Conservation (phyloP, 495 filamentous ascomycete genomes). For the Neurospora sp. region DNA sequence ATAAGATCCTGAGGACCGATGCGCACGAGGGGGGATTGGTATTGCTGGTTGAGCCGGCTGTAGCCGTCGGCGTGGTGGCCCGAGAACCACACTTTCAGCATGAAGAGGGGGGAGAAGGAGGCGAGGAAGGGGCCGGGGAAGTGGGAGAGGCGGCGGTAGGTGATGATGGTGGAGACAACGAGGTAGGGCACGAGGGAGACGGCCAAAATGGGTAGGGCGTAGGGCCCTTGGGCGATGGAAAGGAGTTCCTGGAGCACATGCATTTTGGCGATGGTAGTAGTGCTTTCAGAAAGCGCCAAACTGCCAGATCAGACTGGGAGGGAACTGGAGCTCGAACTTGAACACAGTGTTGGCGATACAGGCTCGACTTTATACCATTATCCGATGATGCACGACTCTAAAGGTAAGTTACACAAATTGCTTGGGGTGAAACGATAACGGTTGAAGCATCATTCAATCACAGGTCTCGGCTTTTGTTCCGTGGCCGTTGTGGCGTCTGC, state of each 20-base stretch:
- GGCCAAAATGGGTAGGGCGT: neutral
- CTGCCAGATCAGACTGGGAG: neutral
- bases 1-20: conserved; percentile 29
- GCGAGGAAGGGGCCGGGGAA: conserved; percentile 16
- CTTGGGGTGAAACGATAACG: neutral
- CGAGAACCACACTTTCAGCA: conserved; percentile 1
- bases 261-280: neutral
- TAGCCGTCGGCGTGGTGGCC: neutral
- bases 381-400: neutral
- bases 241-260: neutral
- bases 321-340: neutral
- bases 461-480: neutral
- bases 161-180: conserved; percentile 1
- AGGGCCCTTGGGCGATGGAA: neutral
- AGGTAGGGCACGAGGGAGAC: neutral
- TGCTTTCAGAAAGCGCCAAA: neutral
- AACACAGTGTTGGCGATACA: neutral
- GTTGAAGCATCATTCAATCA: neutral
- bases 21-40: conserved; percentile 16
- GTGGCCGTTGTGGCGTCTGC: neutral
- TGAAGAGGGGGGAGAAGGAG: conserved; percentile 15
- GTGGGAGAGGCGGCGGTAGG: conserved; percentile 17
- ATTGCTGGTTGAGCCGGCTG: neutral
- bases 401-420: neutral
- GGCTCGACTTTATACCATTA: neutral